A percentile compares a stretch with the other conserved stretches of the same genome.
phyloP scores from a whole-genome alignment of 352 stramenopile genomes.

The Phytophthora boehmeriae region DNA sequence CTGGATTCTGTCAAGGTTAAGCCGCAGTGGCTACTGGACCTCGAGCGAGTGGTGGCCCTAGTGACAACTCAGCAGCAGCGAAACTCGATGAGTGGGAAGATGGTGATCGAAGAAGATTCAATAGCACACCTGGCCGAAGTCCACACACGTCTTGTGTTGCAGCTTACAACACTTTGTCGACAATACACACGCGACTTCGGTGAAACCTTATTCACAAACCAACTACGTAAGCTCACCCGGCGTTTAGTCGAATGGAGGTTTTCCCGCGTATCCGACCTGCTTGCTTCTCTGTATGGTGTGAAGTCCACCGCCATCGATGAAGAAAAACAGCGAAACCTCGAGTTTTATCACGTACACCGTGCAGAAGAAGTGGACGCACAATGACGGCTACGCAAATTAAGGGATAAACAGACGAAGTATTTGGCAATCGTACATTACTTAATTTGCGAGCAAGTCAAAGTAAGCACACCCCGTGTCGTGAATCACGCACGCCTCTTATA shows the following conservation, averaged over 20 bases:
- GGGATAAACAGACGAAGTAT: background rate
- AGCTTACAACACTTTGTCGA: slow-evolving; percentile 43
- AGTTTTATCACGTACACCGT: slow-evolving; percentile 67
- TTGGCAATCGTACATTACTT: background rate
- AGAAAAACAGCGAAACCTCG: slow-evolving; percentile 69
- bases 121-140: slow-evolving; percentile 51
- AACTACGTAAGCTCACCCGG: slow-evolving; percentile 31
- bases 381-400: background rate
- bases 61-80: slow-evolving; percentile 35
- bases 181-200: slow-evolving; percentile 46
- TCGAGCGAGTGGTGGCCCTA: slow-evolving; percentile 38
- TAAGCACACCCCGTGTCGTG: too few species aligned
- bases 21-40: slow-evolving; percentile 49
- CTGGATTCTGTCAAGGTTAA: slow-evolving; percentile 34
- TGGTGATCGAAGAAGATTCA: slow-evolving; percentile 23
- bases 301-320: slow-evolving; percentile 41
- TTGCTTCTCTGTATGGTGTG: slow-evolving; percentile 26
- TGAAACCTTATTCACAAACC: slow-evolving; percentile 47
- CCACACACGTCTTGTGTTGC: slow-evolving; percentile 54
- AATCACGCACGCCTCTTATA: background rate
- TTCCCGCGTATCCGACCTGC: slow-evolving; percentile 31
- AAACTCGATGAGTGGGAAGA: slow-evolving; percentile 21
- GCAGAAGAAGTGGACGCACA: background rate
- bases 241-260: slow-evolving; percentile 49
- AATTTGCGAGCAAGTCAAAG: background rate